Base-by-base conservation (phyloP, 2,329 filamentous ascomycete genomes). In the Paraphoma sp. region DNA sequence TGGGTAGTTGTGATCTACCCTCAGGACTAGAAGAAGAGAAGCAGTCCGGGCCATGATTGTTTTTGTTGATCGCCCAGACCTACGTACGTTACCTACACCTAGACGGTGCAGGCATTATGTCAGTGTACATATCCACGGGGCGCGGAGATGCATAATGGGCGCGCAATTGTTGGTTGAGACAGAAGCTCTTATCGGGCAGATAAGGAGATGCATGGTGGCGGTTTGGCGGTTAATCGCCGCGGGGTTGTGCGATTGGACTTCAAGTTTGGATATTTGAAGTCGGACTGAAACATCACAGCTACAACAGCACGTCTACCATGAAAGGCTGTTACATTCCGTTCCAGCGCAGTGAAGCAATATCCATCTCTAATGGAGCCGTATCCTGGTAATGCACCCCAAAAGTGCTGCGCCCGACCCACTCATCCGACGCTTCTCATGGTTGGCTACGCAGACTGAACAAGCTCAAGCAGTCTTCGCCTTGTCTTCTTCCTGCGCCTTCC, bases 41-140 rank as follows among this genome's bases (percentile, higher is more conserved):
- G 33, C 29, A 81, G 82, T 45, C 85, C 40, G 40, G 40, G 40
- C 40, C 40, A 83, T 29, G 82, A 54, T 56, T 53, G 56, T 36
- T 54, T 59, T 62, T 59, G 53, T 63, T 51, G 23, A 42, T 36
- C 14, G 33, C 33, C 33, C 33, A 36, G 33, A 10, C 33, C 9
- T 14, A 36, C 9, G 14, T 10, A 36, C 33, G 23, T 23, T 23
- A 36, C 33, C 33, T 36, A 36, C 33, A 18, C 23, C 5, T 23
- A 5, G 23, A 23, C 23, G 2, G 23, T 23, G 23, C 42, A 23
- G 28, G 14, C 45, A 61, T 63, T 60, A 61, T 63, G 64, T 58
- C 64, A 63, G 50, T 61, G 50, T 44, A 58, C 48, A 68, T 55
- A 68, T 74, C 71, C 70, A 72, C 71, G 72, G 72, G 62, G 73